Conservation (phyloP, 164 flowering plant genomes). For the Vitis cinerea region DNA sequence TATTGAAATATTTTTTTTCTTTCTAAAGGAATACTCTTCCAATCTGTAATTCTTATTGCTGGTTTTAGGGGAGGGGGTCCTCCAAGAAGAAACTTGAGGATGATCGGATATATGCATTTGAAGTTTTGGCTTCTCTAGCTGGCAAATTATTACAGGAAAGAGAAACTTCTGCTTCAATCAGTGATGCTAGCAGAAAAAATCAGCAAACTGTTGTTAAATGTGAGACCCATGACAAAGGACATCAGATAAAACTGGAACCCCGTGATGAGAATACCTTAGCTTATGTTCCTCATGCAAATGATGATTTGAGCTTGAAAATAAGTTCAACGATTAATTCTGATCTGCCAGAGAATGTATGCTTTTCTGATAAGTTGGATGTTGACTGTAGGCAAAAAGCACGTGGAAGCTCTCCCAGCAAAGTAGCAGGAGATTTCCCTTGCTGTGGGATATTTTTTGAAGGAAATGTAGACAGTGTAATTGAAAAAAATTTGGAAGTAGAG, state of each 20-base stretch:
- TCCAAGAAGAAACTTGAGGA: slow-evolving; percentile 2
- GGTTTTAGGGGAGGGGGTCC: slow-evolving; percentile 6
- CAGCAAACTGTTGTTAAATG: background rate
- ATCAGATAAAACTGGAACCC: background rate
- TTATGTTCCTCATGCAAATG: background rate
- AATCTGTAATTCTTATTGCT: background rate
- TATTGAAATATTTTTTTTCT: background rate
- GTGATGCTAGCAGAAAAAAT: background rate
- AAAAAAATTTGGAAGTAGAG: background rate
- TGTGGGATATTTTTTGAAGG: background rate
- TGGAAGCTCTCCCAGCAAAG: slow-evolving; percentile 1
- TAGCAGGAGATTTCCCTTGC: background rate
- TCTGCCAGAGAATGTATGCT: background rate
- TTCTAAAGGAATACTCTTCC: background rate
- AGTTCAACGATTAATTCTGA: background rate
- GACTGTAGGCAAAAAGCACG: background rate
- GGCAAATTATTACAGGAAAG: slow-evolving; percentile 13
- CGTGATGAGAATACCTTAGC: background rate
- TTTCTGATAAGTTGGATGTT: background rate
- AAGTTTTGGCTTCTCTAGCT: slow-evolving; percentile 17
- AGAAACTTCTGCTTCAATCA: slow-evolving; percentile 6
- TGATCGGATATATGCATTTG: slow-evolving; percentile 10
- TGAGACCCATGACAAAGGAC: background rate
- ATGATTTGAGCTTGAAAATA: background rate
- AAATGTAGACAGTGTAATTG: background rate